A percentile compares a stretch with the other conserved stretches of the same genome.
phyloP scores from a whole-genome alignment of 78 protist genomes.

The Dictyostelium brefeldianum region DNA sequence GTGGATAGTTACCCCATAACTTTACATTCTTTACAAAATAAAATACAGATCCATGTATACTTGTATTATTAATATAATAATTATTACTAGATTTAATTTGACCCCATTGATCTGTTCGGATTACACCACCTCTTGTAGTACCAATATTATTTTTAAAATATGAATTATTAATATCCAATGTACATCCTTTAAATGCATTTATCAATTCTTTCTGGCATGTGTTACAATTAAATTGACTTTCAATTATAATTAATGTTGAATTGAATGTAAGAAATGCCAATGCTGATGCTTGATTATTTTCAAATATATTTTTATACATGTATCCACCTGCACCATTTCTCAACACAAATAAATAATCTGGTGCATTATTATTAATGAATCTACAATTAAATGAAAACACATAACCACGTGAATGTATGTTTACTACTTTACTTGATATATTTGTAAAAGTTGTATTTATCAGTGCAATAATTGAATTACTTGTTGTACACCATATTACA shows the following conservation, averaged over 20 bases:
- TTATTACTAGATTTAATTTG: not conserved
- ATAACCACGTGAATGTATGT: conserved; percentile 1
- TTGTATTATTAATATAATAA: conserved; percentile 14
- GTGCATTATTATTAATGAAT: not conserved
- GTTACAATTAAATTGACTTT: not conserved
- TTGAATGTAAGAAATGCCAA: not conserved
- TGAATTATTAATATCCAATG: not conserved
- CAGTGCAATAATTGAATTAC: not conserved
- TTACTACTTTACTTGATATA: not conserved
- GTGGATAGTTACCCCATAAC: not conserved
- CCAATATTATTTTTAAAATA: conserved; percentile 3
- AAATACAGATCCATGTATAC: conserved; percentile 3
- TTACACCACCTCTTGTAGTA: not conserved
- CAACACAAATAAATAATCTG: not conserved
- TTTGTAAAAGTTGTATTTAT: not conserved
- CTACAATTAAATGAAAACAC: not conserved
- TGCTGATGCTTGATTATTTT: not conserved
- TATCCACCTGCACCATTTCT: conserved; percentile 13
- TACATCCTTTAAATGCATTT: not conserved
- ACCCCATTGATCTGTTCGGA: not conserved
- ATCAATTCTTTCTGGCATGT: not conserved
- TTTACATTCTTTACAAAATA: not conserved
- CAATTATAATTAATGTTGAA: not conserved
- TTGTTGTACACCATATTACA: not conserved
- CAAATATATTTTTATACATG: not conserved